These are phyloP conservation scores for Papiliotrema nemorosa DNA, from an alignment of 1,284 basidiomycete genomes.

Conservation along the genomic window DNA sequence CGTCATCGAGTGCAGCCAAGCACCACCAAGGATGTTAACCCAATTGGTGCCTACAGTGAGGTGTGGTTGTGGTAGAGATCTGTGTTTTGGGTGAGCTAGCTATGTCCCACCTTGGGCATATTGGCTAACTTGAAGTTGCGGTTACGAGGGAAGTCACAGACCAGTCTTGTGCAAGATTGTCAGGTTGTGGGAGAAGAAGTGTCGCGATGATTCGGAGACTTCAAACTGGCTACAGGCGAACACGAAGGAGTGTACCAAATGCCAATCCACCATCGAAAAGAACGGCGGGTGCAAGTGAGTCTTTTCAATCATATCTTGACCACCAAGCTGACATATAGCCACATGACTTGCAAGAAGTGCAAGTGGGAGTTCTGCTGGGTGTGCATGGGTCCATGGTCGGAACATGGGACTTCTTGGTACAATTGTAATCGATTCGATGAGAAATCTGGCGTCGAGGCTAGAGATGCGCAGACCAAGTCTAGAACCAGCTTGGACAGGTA, in stretches of 20 bases:
- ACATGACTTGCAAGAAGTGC: constrained; percentile 99
- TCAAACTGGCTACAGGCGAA: constrained; percentile 99
- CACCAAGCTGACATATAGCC: constrained; percentile 55
- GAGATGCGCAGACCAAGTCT: constrained; percentile 83
- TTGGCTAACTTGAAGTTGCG: constrained; percentile 52
- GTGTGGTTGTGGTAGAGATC: constrained; percentile 68
- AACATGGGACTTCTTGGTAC: constrained; percentile 96
- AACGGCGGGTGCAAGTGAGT: constrained; percentile 99
- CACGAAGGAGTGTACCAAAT: constrained; percentile 95
- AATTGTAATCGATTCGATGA: constrained; percentile 98
- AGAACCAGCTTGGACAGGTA: constrained; percentile 90
- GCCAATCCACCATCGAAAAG: constrained; percentile 97
- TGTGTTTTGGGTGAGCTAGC: constrained; percentile 70
- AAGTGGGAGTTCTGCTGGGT: constrained; percentile 75
- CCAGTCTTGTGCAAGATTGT: constrained; percentile 87
- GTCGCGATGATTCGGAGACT: constrained; percentile 94
- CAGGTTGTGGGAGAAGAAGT: constrained; percentile 94
- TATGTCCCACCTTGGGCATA: background rate
- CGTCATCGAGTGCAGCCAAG: constrained; percentile 82
- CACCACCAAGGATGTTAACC: constrained; percentile 68
- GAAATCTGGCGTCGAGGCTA: constrained; percentile 79
- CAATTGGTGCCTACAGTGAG: constrained; percentile 83
- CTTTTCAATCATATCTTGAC: background rate
- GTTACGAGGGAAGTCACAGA: constrained; percentile 79
- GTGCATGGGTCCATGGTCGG: constrained; percentile 83